Evolutionary conservation across 202 grass and related monocot species (phyloP), one percentile per base, ranked within the genome.

Genomic region (Carex arenaria): DNA sequence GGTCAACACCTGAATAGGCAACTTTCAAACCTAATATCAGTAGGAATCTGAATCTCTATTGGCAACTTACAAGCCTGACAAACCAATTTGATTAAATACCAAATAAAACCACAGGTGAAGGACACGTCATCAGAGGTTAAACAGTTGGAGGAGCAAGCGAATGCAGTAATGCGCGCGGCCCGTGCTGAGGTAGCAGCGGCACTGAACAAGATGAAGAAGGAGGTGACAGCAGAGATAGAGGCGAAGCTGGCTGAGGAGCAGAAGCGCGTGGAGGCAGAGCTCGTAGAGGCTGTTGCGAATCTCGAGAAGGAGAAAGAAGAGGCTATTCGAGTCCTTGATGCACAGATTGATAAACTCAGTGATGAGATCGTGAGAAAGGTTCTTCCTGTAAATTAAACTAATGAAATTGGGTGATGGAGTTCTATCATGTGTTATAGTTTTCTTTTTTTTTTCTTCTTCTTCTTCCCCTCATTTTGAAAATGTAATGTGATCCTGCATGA

Each of bases 171-270:
- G 74, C 89, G 90, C 80, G 96, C 96, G 0, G 93, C 96, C 7
- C 90, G 93, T 82, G 96, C 96, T n/a, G 96, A 98, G 91, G 86
- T 98, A 62, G 90, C 96, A 7, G 96, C 93, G 0, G 93, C 96
- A 77, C 91, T 95, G 83, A 98, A 95, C 89, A 93, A 98, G 89
- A 98, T 95, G 96, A 98, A 95, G 93, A 98, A 98, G 87, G 93
- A 98, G 89, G 90, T 90, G 17, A 89, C 88, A 57, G 61, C 51
- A 18, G 96, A 99, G 86, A 78, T 99, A 78, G 96, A 99, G 85
- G 79, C 80, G 17, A 91, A 92, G 83, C 86, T 99, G 13, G 89
- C 90, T 10, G 96, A 99, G 83, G 96, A 93, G 4, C 91, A 92
- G 85, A 72, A 80, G 19, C 80, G 83, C 55, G 90, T 95, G 0